Base-by-base conservation (phyloP, 768 basidiomycete species). In the Pluteus cervinus region DNA sequence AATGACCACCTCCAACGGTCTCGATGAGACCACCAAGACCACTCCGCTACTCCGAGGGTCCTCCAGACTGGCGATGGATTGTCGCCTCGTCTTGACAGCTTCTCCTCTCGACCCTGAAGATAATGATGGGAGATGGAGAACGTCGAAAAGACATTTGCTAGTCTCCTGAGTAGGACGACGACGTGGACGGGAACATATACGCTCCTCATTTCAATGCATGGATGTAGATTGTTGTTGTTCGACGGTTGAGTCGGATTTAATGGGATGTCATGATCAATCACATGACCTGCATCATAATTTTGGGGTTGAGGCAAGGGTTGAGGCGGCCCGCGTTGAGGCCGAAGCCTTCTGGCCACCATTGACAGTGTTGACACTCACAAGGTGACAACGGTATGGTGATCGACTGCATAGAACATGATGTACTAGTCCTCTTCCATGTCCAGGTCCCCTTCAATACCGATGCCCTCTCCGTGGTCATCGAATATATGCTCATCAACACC, bases 51-150 rank as follows among this genome's bases (percentile, higher is more conserved):
- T 21, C 12, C 14, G 30, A 22, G 11, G 33, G n/a, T 11, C n/a
- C 32, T 25, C 30, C 33, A 23, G 5, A 11, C 14, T 15, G 39
- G 17, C n/a, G n/a, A n/a, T 26, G 31, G 34, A 9, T 12, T 40
- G 15, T 18, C 7, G 32, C 23, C 26, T 18, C 15, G 18, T 22
- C 18, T 44, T 44, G 23, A 14, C 28, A 42, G 20, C 41, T 43
- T 32, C 44, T 42, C 24, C 42, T 38, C 20, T 40, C 25, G 21
- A 42, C 44, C 50, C 37, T 51, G 57, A 26, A 78, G 50, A 52
- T 78, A 83, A 18, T 83, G 77, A 50, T 73, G 75, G 3, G 84
- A 76, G 18, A 86, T 72, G 0, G 83, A 81, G n/a, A 85, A 57
- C 0, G 79, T 66, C 0, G 82, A 82, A 29, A 87, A 68, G 25